phyloP scores from a whole-genome alignment of 23 red algal genomes.

The Rhodosorus marinus region DNA sequence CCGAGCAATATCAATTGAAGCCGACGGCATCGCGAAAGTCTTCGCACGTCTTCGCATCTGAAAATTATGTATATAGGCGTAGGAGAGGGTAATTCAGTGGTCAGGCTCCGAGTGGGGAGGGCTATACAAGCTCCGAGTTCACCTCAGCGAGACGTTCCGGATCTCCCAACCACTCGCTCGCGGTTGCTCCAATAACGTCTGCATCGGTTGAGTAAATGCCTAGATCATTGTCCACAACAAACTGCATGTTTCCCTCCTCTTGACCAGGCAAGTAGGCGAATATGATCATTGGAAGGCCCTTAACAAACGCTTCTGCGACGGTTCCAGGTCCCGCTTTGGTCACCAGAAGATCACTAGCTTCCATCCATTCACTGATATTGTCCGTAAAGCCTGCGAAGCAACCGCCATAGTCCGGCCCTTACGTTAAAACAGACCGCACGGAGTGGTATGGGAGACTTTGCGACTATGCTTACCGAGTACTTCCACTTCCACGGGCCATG shows the following conservation, averaged over 20 bases:
- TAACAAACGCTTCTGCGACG: conserved; percentile 84
- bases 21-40: conserved; percentile 4
- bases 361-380: conserved; percentile 94
- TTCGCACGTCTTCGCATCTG: neutral
- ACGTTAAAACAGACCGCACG: too few relatives aligned
- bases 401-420: too few relatives aligned
- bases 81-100: neutral
- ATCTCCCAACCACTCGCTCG: conserved; percentile 39
- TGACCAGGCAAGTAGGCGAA: conserved; percentile 81
- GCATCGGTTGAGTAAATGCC: conserved; percentile 52
- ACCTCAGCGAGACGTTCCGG: conserved; percentile 25
- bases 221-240: conserved; percentile 56
- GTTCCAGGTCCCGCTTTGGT: conserved; percentile 94
- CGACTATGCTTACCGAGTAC: too few relatives aligned
- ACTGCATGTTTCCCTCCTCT: conserved; percentile 76
- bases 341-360: conserved; percentile 57
- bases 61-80: neutral
- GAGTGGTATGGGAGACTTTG: too few relatives aligned
- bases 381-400: conserved; percentile 87
- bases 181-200: conserved; percentile 30
- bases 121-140: neutral
- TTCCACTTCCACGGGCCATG: conserved; percentile 30
- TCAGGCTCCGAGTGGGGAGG: too few relatives aligned
- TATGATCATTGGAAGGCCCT: conserved; percentile 74
- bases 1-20: conserved; percentile 1